Base-by-base conservation (phyloP, 2,329 filamentous ascomycete genomes). In the Coniochaeta prunicola region DNA sequence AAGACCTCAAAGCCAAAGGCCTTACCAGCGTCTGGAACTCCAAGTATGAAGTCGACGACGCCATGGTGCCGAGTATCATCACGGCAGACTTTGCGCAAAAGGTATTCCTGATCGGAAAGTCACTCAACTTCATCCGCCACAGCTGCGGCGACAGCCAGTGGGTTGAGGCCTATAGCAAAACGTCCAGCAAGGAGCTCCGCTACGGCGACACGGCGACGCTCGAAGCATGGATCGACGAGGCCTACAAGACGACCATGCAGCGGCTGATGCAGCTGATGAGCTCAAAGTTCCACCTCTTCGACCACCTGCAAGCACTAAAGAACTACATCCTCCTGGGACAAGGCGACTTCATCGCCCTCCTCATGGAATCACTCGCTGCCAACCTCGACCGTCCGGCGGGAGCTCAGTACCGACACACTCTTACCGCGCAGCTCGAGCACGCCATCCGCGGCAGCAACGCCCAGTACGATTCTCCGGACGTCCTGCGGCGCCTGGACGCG, bases 171-270 rank as follows among this genome's bases (percentile, higher is more conserved):
- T 97, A 99, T 74, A 96, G 92, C 30, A 96, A 96, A 70, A 88
- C 87, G 56, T 90, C 92, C 1, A 96, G 92, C 10, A 96, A 94
- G 73, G 91, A 96, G 73, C 80, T 99, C 34, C 85, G 86, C 55
- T 97, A 99, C 69, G 92, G 92, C 56, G 93, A 97, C 72, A 97
- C 92, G 8, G 91, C 91, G 0, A 96, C 89, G 1, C 81, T 99
- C 0, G 92, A 96, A 70, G 85, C 86, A 1, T 97, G 91, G 74
- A 99, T 99, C 66, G 94, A 97, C 66, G 91, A 97, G 66, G 94
- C 96, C 1, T 96, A 99, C 77, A 96, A 96, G 73, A 94, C 91
- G 0, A 97, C 96, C 6, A 99, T 99, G 93, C 91, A 91, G 59
- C 89, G 93, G 15, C 80, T 97, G 30, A 96, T 96, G 67, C 83